Evolutionary conservation across 768 basidiomycete species (phyloP).

Genomic region (Porpolomopsis calyptriformis): DNA sequence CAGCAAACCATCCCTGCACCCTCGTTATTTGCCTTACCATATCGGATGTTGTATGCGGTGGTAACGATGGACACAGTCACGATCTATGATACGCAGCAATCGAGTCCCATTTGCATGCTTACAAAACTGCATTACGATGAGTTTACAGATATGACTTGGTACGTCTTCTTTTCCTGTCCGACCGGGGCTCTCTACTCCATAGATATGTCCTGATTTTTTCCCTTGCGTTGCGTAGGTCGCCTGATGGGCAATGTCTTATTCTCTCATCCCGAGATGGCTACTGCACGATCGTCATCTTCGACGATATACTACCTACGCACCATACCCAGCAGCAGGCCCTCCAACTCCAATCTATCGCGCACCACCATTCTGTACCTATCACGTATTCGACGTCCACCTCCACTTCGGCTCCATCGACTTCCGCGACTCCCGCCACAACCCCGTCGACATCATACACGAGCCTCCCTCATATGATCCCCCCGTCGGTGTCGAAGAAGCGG

Average conservation of each 20-base stretch:
- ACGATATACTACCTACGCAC: conserved; percentile 82
- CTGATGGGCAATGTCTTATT: conserved; percentile 88
- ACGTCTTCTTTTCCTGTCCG: conserved; percentile 19
- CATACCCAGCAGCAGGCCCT: conserved; percentile 86
- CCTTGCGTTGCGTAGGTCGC: conserved; percentile 68
- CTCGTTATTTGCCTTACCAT: conserved; percentile 81
- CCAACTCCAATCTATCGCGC: conserved; percentile 85
- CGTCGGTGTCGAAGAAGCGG: conserved; percentile 27
- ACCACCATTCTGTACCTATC: conserved; percentile 65
- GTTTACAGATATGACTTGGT: conserved; percentile 97
- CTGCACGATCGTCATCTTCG: conserved; percentile 90
- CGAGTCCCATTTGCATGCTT: conserved; percentile 81
- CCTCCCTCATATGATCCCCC: conserved; percentile 18
- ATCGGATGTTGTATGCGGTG: conserved; percentile 90
- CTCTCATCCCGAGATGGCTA: conserved; percentile 93
- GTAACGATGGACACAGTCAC: conserved; percentile 93
- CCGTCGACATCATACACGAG: conserved; percentile 22
- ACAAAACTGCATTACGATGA: conserved; percentile 95
- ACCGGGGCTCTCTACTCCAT: not conserved
- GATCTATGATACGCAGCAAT: conserved; percentile 95
- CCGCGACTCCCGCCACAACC: conserved; percentile 28
- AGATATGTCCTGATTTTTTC: no score
- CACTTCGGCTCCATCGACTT: conserved; percentile 14
- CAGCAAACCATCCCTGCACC: conserved; percentile 26
- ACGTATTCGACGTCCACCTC: conserved; percentile 25